phyloP scores from a whole-genome alignment of 2,329 filamentous ascomycete species.

The Sporothrix globosa region DNA sequence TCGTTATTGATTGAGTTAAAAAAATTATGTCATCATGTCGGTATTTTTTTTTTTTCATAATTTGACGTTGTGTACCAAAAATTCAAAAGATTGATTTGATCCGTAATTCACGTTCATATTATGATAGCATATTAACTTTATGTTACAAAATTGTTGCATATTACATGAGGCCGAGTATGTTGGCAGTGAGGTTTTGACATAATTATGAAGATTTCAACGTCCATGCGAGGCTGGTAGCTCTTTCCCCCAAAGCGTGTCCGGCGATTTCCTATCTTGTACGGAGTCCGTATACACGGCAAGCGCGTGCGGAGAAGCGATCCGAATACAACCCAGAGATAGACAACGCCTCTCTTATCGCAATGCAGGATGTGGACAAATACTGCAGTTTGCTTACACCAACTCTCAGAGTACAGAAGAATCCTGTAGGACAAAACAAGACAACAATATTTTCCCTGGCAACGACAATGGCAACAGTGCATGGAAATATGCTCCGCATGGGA shows the following conservation, averaged over 20 bases:
- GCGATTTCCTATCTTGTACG: not conserved
- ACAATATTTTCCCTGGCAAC: not conserved
- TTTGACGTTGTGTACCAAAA: too few species aligned
- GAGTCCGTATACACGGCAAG: not conserved
- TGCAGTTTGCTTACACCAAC: too few species aligned
- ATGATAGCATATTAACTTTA: too few species aligned
- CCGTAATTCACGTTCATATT: too few species aligned
- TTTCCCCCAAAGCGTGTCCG: too few species aligned
- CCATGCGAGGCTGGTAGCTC: not conserved
- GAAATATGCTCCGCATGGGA: conserved; percentile 39
- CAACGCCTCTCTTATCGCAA: not conserved
- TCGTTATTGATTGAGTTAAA: too few species aligned
- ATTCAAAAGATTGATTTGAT: too few species aligned
- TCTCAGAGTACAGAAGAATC: not conserved
- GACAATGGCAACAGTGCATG: conserved; percentile 30
- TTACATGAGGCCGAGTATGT: not conserved
- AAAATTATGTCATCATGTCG: too few species aligned
- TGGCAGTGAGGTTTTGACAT: not conserved
- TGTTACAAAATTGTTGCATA: too few species aligned
- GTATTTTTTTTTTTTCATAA: too few species aligned
- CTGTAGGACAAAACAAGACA: not conserved
- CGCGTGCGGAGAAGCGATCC: conserved; percentile 12
- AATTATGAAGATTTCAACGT: not conserved
- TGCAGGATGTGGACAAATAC: not conserved
- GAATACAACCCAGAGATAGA: not conserved